Base-by-base conservation (phyloP, 441 rosid species). In the Euphorbia celastroides region DNA sequence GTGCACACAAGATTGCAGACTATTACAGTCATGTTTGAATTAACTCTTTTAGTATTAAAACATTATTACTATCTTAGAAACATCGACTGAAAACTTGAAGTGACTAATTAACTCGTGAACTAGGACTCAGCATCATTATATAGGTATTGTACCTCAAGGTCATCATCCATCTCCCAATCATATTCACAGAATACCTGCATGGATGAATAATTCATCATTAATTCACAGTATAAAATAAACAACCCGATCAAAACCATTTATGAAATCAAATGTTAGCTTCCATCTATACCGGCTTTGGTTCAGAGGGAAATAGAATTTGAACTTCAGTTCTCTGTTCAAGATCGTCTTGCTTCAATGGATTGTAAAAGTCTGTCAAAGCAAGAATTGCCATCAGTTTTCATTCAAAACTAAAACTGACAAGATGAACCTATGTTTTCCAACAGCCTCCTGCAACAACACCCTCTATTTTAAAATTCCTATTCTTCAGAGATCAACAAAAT, bases 101-200 rank as follows among this genome's bases (percentile, higher is more conserved):
- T 44, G 8, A 55, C 54, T 31, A 65, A 48, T 36, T 7, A 23
- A 46, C 34, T 48, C 48, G 62, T 2, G 54, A 54, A 46, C 55
- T 16, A 42, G 38, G 41, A 57, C 28, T 48, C 2, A 65, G n/a
- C 5, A 11, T 48, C 54, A 65, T 46, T 73, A 69, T 32, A 71
- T 70, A 32, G n/a, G 75, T 62, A 55, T 56, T 76, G 64, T 79
- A 94, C 99, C 87, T 94, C 87, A 72, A 87, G 79, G 60, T 88
- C 89, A 60, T 94, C 98, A 60, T 94, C 98, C 32, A 89, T 20
- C 60, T 84, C 92, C 99, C 99, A 94, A 79, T 94, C 97, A 75
- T 85, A 94, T 68, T 90, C 97, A 69, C 98, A 87, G 26, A 92
- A 80, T 73, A 90, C 82, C 99, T 94, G 88, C 83, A 87, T 52